Percentiles rank a stretch among this genome's conserved stretches.
Conservation (phyloP, 2,329 filamentous ascomycete species). For the Ceratocystis variospora region DNA sequence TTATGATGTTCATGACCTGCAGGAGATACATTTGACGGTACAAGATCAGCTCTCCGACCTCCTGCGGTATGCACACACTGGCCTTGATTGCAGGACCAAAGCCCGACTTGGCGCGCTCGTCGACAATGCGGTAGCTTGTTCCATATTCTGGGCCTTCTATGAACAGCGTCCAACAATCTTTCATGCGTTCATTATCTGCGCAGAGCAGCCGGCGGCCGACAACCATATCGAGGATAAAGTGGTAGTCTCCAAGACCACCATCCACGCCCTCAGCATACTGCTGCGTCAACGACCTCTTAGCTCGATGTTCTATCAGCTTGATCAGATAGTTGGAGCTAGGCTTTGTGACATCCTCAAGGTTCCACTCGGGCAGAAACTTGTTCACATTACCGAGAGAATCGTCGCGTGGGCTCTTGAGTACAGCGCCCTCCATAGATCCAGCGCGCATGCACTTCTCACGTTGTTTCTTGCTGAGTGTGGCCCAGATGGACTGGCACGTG, state of each 20-base stretch:
- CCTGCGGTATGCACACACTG: constrained; percentile 24
- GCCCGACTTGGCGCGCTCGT: background rate
- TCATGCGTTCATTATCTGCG: constrained; percentile 20
- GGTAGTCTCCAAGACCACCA: constrained; percentile 27
- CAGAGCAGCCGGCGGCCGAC: constrained; percentile 26
- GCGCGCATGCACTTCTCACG: constrained; percentile 27
- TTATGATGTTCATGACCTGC: constrained; percentile 29
- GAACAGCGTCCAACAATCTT: constrained; percentile 29
- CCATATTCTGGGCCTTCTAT: constrained; percentile 28
- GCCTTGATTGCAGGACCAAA: constrained; percentile 22
- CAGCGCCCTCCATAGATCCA: constrained; percentile 25
- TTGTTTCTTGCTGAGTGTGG: constrained; percentile 26
- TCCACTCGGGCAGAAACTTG: constrained; percentile 33
- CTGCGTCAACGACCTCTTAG: constrained; percentile 25
- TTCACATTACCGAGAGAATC: constrained; percentile 27
- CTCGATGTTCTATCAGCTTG: constrained; percentile 29
- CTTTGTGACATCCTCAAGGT: constrained; percentile 30
- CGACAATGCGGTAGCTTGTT: constrained; percentile 23
- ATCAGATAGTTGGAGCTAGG: constrained; percentile 28
- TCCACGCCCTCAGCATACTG: constrained; percentile 27
- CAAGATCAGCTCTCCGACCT: constrained; percentile 28
- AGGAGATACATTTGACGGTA: constrained; percentile 29
- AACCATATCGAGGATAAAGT: constrained; percentile 28
- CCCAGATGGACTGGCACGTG: constrained; percentile 30
- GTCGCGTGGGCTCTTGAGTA: constrained; percentile 28